Evolutionary conservation across 148 eudicot species (phyloP).

Genomic region (Gaultheria prostrata): DNA sequence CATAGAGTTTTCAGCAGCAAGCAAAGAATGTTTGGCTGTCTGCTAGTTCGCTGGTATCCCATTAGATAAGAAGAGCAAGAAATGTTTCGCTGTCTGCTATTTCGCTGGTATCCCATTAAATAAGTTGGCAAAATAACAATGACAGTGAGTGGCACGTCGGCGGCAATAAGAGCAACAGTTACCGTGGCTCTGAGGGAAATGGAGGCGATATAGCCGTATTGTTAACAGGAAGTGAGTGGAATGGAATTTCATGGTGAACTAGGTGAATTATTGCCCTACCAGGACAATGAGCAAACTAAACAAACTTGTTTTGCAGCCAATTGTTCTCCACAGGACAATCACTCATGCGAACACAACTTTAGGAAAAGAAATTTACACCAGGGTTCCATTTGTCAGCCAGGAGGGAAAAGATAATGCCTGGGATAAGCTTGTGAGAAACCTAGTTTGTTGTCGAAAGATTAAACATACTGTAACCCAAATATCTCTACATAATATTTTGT

Average conservation of each 20-base stretch:
- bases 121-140: not conserved
- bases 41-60: not conserved
- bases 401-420: not conserved
- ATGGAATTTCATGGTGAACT: not conserved
- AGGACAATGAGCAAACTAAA: not conserved
- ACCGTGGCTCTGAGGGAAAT: not conserved
- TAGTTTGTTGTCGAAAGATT: not conserved
- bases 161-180: not conserved
- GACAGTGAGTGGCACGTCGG: not conserved
- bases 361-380: not conserved
- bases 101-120: not conserved
- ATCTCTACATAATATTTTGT: not conserved
- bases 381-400: slow-evolving; percentile 1
- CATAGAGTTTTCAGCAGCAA: not conserved
- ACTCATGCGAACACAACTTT: not conserved
- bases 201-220: not conserved
- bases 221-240: not conserved
- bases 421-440: not conserved
- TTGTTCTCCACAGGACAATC: not conserved
- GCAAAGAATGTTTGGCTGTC: slow-evolving; percentile 5
- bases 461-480: not conserved
- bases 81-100: slow-evolving; percentile 6
- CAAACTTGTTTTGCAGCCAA: not conserved
- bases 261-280: not conserved
- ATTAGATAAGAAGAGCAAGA: not conserved